Evolutionary conservation across 805 yeast species (phyloP).

Genomic region (Kuraishia capsulata): DNA sequence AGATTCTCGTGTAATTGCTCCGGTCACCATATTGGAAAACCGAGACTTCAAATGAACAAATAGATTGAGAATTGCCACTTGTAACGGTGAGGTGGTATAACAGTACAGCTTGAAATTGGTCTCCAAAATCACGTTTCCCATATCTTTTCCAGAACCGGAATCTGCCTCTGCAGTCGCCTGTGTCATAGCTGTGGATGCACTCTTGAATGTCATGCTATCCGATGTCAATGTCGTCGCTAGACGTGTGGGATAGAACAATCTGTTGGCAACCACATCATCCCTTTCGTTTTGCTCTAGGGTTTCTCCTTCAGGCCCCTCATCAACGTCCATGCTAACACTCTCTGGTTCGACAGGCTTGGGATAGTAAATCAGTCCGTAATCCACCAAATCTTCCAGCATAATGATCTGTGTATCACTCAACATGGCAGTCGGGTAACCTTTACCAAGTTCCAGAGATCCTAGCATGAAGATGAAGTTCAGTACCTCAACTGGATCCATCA

Average conservation of each 20-base stretch:
- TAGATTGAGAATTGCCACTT: conserved; percentile 82
- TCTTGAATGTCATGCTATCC: conserved; percentile 60
- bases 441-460: conserved; percentile 87
- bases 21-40: conserved; percentile 87
- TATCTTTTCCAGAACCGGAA: conserved; percentile 12
- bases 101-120: conserved; percentile 92
- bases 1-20: conserved; percentile 88
- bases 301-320: conserved; percentile 2
- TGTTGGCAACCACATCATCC: conserved; percentile 28
- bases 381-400: conserved; percentile 84
- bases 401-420: conserved; percentile 72
- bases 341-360: too few relatives aligned
- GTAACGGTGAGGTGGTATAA: conserved; percentile 88
- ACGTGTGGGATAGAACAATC: conserved; percentile 81
- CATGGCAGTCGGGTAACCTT: conserved; percentile 65
- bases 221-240: conserved; percentile 85
- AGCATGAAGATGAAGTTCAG: conserved; percentile 87
- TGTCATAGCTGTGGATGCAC: conserved; percentile 71
- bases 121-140: conserved; percentile 79
- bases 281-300: conserved; percentile 6
- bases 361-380: conserved; percentile 78
- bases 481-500: conserved; percentile 95
- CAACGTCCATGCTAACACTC: too few relatives aligned
- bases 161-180: conserved; percentile 40
- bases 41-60: conserved; percentile 82